Conservation (phyloP, 176 grass and related monocot species). For the Rhynchospora tenuis region DNA sequence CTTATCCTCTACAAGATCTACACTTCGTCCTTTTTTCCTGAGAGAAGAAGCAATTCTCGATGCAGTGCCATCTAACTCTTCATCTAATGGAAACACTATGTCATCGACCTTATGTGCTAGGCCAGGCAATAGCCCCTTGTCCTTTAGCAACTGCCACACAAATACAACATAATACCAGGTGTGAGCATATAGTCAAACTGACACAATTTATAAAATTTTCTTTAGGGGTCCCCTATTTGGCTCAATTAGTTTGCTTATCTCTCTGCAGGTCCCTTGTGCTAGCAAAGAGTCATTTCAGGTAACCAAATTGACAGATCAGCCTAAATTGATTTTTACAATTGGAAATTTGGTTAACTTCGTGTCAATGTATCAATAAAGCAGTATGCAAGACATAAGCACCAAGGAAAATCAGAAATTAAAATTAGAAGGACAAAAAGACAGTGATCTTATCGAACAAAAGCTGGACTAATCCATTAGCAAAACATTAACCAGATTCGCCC, state of each 20-base stretch:
- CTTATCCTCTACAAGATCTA: constrained; percentile 74
- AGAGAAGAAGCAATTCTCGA: constrained; percentile 56
- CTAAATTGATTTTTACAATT: neutral
- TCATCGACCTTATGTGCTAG: constrained; percentile 62
- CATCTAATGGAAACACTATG: constrained; percentile 72
- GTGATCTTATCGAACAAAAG: neutral
- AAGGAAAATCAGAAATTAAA: too few relatives aligned
- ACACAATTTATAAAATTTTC: neutral
- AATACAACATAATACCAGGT: constrained; percentile 16
- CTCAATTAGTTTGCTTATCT: neutral
- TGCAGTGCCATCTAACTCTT: constrained; percentile 56
- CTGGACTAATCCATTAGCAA: neutral
- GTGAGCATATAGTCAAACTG: neutral
- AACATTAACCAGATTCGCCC: neutral
- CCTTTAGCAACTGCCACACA: constrained; percentile 59
- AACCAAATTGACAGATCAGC: neutral
- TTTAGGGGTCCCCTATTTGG: neutral
- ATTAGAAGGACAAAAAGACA: too few relatives aligned
- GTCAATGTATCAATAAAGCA: neutral
- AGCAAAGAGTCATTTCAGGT: neutral
- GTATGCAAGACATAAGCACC: neutral
- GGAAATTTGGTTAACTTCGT: neutral
- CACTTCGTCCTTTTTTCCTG: constrained; percentile 52
- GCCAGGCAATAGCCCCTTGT: constrained; percentile 66
- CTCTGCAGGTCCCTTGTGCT: neutral